phyloP scores from a whole-genome alignment of 2,329 filamentous ascomycete genomes.

The Beauveria asiatica region DNA sequence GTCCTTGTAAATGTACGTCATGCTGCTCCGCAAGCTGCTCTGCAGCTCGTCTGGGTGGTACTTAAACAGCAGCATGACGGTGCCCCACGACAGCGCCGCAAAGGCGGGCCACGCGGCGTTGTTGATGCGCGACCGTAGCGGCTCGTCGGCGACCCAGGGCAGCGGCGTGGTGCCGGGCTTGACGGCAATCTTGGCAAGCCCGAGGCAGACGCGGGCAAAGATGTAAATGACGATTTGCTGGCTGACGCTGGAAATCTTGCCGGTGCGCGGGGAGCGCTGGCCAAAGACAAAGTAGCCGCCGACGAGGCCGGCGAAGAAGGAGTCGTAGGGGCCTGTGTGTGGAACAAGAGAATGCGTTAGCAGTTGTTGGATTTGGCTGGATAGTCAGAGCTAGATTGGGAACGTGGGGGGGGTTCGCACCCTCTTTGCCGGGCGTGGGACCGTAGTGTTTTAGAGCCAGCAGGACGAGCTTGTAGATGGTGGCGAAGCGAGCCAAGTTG shows the following conservation, averaged over 20 bases:
- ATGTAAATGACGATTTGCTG: slow-evolving; percentile 99
- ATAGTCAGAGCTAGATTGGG: not conserved
- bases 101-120: slow-evolving; percentile 87
- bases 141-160: slow-evolving; percentile 40
- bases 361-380: not conserved
- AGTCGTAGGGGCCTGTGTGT: slow-evolving; percentile 58
- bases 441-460: slow-evolving; percentile 60
- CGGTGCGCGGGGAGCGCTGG: slow-evolving; percentile 48
- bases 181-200: slow-evolving; percentile 73
- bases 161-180: slow-evolving; percentile 47
- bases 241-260: slow-evolving; percentile 69
- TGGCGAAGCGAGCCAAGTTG: slow-evolving; percentile 85
- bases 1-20: slow-evolving; percentile 93
- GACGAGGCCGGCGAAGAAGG: slow-evolving; percentile 75
- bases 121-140: slow-evolving; percentile 41
- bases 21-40: slow-evolving; percentile 83
- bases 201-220: slow-evolving; percentile 82
- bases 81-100: slow-evolving; percentile 81
- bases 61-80: slow-evolving; percentile 92
- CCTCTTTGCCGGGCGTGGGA: slow-evolving; percentile 51
- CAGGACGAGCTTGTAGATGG: slow-evolving; percentile 81
- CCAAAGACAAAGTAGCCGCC: slow-evolving; percentile 95
- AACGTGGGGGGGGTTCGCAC: slow-evolving; percentile 17
- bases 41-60: slow-evolving; percentile 89
- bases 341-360: not conserved